These are phyloP conservation scores for Orbilia oligospora DNA, from an alignment of 2,329 filamentous ascomycete species.

Conservation along the genomic window DNA sequence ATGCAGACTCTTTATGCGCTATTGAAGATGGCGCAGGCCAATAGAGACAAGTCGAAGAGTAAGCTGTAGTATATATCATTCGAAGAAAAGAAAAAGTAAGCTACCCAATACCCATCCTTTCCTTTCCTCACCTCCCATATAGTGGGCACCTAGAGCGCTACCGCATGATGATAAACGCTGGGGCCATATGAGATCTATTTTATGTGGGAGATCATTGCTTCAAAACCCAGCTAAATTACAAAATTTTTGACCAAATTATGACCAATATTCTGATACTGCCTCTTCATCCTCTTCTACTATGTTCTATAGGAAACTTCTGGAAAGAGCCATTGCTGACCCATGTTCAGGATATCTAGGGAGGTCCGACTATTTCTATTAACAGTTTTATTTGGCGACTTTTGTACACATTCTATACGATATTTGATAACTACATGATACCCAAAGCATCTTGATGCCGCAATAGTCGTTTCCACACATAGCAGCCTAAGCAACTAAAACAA, in stretches of 20 bases:
- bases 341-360: not conserved
- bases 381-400: not conserved
- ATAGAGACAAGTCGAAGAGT: slow-evolving; percentile 47
- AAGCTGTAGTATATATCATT: slow-evolving; percentile 13
- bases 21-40: slow-evolving; percentile 57
- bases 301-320: not conserved
- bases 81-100: slow-evolving; percentile 7
- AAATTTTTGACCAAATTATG: slow-evolving; percentile 52
- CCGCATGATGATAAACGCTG: slow-evolving; percentile 55
- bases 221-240: slow-evolving; percentile 50
- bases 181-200: slow-evolving; percentile 60
- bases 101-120: not conserved
- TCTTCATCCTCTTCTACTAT: not conserved
- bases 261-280: slow-evolving; percentile 14
- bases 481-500: not conserved
- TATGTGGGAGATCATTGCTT: slow-evolving; percentile 52
- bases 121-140: not conserved
- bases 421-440: slow-evolving; percentile 4
- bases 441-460: not conserved
- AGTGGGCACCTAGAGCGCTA: not conserved
- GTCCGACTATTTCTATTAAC: not conserved
- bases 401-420: not conserved
- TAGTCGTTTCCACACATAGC: not conserved
- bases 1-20: slow-evolving; percentile 66
- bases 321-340: not conserved